Evolutionary conservation across 176 grass and related monocot species (phyloP).

Genomic region (Ensete ventricosum): DNA sequence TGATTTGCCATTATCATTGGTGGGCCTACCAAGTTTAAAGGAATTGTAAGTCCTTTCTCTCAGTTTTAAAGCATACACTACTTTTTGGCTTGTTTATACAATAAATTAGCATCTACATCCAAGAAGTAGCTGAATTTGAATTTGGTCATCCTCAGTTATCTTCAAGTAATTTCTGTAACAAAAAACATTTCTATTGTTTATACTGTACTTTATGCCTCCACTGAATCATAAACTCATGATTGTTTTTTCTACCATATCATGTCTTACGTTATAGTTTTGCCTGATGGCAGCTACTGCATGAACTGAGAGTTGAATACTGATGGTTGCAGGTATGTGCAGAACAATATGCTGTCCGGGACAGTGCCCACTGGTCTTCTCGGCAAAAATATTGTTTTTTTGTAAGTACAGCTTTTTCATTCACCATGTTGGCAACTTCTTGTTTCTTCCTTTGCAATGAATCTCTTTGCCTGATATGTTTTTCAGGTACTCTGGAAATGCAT

Average conservation of each 20-base stretch:
- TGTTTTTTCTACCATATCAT: background rate
- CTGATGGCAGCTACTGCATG: too few species aligned
- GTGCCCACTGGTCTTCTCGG: slow-evolving; percentile 53
- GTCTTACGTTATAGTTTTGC: too few species aligned
- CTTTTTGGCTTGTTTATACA: background rate
- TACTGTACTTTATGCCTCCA: too few species aligned
- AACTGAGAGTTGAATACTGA: background rate
- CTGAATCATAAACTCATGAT: too few species aligned
- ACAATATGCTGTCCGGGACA: slow-evolving; percentile 66
- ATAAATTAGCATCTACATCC: too few species aligned
- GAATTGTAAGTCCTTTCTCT: slow-evolving; percentile 57
- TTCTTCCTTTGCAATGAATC: background rate
- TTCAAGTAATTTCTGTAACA: too few species aligned
- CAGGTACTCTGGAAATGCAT: too few species aligned
- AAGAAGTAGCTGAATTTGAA: too few species aligned
- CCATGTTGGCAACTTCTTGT: too few species aligned
- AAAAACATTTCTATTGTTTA: too few species aligned
- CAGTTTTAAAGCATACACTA: background rate
- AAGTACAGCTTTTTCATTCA: background rate
- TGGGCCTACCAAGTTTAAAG: slow-evolving; percentile 62
- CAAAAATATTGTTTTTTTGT: slow-evolving; percentile 60
- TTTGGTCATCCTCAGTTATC: too few species aligned
- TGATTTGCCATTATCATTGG: slow-evolving; percentile 55
- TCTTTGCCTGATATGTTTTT: background rate
- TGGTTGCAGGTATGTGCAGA: slow-evolving; percentile 55